Evolutionary conservation across 1,284 basidiomycete species (phyloP), one percentile per base, ranked within the genome.

Genomic region (Coniferiporia sulphurascens): DNA sequence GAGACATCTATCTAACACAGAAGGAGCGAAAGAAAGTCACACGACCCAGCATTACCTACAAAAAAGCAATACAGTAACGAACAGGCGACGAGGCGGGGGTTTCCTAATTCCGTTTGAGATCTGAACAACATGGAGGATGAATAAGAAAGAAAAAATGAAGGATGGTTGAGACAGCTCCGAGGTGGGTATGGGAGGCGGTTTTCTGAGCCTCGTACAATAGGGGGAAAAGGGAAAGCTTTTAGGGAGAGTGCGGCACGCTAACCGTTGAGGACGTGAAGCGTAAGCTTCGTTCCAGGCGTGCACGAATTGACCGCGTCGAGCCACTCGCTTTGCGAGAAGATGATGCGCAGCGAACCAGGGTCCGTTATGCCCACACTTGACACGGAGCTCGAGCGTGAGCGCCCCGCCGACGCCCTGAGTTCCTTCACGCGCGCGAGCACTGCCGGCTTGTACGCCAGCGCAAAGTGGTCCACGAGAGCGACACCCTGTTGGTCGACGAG

Each of bases 401-500:
- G 70, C 51, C 50, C 70, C 61, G 12, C 64, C 60, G 34, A 46
- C 50, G 48, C 56, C 55, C 36, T 54, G 46, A 63, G 63, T 36
- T 55, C 38, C 45, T 50, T 53, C 38, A 55, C 35, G 44, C 44
- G 13, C 19, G 46, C 52, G 57, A 56, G 49, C 46, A 41, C 36
- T 66, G 69, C 46, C 32, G 66, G 62, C 48, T 69, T 64, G 19
- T 81, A 74, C 52, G 79, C 82, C 21, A 89, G 70, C 8, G 74
- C 73, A 68, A 89, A 89, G 8, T 73, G 68, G 6, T 76, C 71
- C 1, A 77, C 75, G 21, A 88, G 77, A 6, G 75, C 72, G 49
- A 84, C 64, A 56, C 77, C 79, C 66, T 84, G 85, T 64, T 84
- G 80, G 15, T 75, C 74, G 17, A 78, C 74, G 65, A 90, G 84